Conservation (phyloP, 1,284 basidiomycete species). For the Ceratorhiza oryzae-sativae region DNA sequence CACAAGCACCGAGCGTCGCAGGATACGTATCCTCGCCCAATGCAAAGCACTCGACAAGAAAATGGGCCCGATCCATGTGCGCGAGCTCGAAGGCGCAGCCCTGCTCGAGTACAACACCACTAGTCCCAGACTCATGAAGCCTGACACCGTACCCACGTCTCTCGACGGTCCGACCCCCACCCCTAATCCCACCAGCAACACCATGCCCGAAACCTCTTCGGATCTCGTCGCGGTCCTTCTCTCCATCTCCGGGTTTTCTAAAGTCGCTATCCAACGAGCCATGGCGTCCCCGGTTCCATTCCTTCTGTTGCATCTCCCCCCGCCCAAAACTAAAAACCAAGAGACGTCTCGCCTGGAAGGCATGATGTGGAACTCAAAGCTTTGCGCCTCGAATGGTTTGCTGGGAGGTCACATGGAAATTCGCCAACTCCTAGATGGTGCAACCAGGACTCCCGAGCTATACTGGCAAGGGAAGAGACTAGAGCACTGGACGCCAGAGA, state of each 20-base stretch:
- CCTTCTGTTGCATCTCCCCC: slow-evolving; percentile 69
- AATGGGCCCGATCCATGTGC: slow-evolving; percentile 76
- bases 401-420: slow-evolving; percentile 66
- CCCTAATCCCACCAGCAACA: background rate
- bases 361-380: slow-evolving; percentile 70
- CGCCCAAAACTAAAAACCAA: slow-evolving; percentile 37
- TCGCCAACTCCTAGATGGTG: slow-evolving; percentile 63
- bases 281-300: slow-evolving; percentile 76
- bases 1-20: background rate
- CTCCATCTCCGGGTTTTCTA: slow-evolving; percentile 79
- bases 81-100: slow-evolving; percentile 88
- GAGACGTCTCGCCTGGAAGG: slow-evolving; percentile 49
- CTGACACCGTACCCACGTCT: background rate
- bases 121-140: background rate
- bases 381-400: slow-evolving; percentile 56
- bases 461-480: slow-evolving; percentile 60
- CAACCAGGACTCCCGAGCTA: slow-evolving; percentile 59
- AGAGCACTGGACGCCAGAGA: slow-evolving; percentile 45
- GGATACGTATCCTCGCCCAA: slow-evolving; percentile 81
- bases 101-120: slow-evolving; percentile 53
- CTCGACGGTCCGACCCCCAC: too few species aligned
- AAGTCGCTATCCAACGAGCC: slow-evolving; percentile 68
- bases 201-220: slow-evolving; percentile 42
- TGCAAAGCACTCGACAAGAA: slow-evolving; percentile 90
- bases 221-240: slow-evolving; percentile 70